phyloP scores from a whole-genome alignment of 2,329 filamentous ascomycete species.

The Chaetomium sp. region DNA sequence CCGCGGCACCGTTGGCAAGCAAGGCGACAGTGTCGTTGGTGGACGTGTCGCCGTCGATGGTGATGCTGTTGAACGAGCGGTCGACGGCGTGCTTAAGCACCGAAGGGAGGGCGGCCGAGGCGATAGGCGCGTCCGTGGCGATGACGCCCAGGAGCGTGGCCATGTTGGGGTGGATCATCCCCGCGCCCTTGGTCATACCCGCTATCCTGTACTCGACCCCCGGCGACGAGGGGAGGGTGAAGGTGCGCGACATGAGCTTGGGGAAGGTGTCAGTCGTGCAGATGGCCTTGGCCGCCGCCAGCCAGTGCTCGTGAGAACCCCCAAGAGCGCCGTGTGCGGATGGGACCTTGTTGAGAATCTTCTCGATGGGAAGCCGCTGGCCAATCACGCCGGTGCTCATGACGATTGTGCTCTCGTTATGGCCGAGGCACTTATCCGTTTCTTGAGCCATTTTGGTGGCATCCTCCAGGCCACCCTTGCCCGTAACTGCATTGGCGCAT shows the following conservation, averaged over 20 bases:
- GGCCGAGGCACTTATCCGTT: conserved; percentile 66
- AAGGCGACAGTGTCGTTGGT: conserved; percentile 96
- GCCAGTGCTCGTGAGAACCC: conserved; percentile 80
- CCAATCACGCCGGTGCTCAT: conserved; percentile 99
- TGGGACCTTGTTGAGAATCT: conserved; percentile 83
- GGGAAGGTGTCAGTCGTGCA: conserved; percentile 99
- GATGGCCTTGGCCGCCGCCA: conserved; percentile 83
- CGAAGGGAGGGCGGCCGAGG: conserved; percentile 64
- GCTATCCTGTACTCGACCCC: conserved; percentile 78
- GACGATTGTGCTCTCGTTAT: conserved; percentile 69
- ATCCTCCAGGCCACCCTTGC: conserved; percentile 85
- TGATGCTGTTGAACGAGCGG: conserved; percentile 93
- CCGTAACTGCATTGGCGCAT: conserved; percentile 96
- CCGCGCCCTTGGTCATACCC: conserved; percentile 96
- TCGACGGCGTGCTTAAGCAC: conserved; percentile 75
- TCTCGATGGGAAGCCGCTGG: conserved; percentile 86
- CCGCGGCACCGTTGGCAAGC: conserved; percentile 92
- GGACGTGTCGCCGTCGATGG: conserved; percentile 93
- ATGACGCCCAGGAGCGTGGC: conserved; percentile 90
- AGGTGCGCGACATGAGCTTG: conserved; percentile 84
- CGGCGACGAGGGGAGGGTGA: conserved; percentile 79
- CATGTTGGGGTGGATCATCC: conserved; percentile 99
- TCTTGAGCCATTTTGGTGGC: conserved; percentile 79
- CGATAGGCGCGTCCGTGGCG: conserved; percentile 85
- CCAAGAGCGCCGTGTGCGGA: conserved; percentile 72